Percentiles rank a stretch among this genome's conserved stretches.
Conservation (phyloP, 257 asterid genomes). For the Fraxinus excelsior region DNA sequence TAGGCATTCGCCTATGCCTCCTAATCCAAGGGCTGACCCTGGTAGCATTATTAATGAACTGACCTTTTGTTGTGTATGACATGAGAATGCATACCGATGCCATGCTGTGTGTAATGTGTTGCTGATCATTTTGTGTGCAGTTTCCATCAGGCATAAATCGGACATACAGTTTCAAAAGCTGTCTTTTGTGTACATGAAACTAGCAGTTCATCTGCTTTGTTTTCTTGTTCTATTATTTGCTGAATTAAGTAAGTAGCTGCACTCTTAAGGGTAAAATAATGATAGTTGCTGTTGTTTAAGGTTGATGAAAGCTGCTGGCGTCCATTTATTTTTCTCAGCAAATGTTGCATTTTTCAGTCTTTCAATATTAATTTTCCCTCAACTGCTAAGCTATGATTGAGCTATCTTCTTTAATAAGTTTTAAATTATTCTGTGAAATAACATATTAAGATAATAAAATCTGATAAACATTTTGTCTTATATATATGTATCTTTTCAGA, state of each 20-base stretch:
- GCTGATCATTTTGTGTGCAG: neutral
- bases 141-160: neutral
- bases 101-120: neutral
- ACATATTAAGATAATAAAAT: neutral
- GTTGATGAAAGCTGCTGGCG: neutral
- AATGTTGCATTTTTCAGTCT: neutral
- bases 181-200: neutral
- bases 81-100: no score
- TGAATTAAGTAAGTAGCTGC: neutral
- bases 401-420: neutral
- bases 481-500: slow-evolving; percentile 2
- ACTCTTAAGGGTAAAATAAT: neutral
- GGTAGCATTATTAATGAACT: neutral
- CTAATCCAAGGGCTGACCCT: no score
- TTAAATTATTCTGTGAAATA: neutral
- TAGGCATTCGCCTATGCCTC: no score
- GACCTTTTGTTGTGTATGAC: neutral
- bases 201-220: neutral
- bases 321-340: neutral
- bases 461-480: neutral
- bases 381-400: neutral
- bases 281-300: neutral
- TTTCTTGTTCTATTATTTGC: neutral
- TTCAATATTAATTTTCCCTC: neutral
- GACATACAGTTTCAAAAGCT: neutral